A percentile compares a stretch with the other conserved stretches of the same genome.
Conservation (phyloP, 2,329 filamentous ascomycete genomes). For the Alternaria infectoria region DNA sequence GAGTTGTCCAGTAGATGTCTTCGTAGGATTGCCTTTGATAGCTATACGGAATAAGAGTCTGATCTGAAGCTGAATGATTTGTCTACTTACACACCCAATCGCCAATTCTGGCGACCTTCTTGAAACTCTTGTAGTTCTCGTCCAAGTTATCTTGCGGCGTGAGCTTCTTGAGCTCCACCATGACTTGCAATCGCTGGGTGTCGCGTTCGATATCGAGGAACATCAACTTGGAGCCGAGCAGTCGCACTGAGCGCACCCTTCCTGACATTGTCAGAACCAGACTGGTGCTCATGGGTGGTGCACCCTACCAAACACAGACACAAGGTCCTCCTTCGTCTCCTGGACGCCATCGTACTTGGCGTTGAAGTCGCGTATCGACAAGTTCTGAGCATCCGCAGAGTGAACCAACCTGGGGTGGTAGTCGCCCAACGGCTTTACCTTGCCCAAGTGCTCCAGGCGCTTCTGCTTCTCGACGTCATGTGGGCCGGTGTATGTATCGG, state of each 20-base stretch:
- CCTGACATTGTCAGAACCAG: conserved; percentile 59
- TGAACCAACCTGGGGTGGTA: conserved; percentile 61
- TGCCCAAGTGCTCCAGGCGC: conserved; percentile 62
- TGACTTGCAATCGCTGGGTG: conserved; percentile 74
- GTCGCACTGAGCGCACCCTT: conserved; percentile 74
- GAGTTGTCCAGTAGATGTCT: conserved; percentile 75
- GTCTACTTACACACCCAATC: conserved; percentile 77
- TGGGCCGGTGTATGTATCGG: conserved; percentile 35
- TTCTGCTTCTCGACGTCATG: conserved; percentile 57
- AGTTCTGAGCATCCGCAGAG: conserved; percentile 18
- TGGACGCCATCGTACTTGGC: conserved; percentile 36
- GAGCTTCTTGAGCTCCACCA: conserved; percentile 70
- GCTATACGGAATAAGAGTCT: conserved; percentile 50
- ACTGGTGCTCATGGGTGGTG: not conserved
- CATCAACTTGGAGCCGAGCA: conserved; percentile 76
- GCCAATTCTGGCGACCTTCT: conserved; percentile 74
- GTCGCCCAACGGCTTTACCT: conserved; percentile 56
- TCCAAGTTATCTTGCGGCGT: conserved; percentile 43
- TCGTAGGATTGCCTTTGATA: conserved; percentile 71
- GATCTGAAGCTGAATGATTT: conserved; percentile 1
- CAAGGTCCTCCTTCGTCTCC: conserved; percentile 34
- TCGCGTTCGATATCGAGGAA: conserved; percentile 84
- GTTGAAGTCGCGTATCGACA: conserved; percentile 39
- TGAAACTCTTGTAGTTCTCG: conserved; percentile 64
- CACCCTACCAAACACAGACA: conserved; percentile 45